phyloP scores from a whole-genome alignment of 2,329 filamentous ascomycete species.

The Phoma herbarum region DNA sequence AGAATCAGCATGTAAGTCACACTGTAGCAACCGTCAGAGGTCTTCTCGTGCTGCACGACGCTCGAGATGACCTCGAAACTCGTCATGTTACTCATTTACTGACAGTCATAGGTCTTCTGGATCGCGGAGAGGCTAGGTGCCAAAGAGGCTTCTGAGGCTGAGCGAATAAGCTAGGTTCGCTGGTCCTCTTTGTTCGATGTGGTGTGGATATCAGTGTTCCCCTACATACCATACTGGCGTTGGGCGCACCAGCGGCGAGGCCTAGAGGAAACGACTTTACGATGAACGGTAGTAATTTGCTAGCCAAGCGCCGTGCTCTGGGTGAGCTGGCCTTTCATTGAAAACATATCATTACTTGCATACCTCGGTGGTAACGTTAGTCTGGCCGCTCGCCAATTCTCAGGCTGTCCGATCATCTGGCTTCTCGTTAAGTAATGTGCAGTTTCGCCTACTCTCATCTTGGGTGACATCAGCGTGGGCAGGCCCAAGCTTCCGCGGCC shows the following conservation, averaged over 20 bases:
- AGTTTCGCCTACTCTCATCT: not conserved
- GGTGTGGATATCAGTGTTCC: conserved; percentile 16
- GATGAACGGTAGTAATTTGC: conserved; percentile 44
- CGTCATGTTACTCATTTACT: conserved; percentile 19
- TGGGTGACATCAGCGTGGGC: conserved; percentile 9
- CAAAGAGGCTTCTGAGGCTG: conserved; percentile 29
- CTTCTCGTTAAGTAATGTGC: not conserved
- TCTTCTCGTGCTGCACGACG: not conserved
- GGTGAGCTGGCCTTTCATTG: conserved; percentile 35
- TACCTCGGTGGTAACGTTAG: not conserved
- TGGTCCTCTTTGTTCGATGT: conserved; percentile 11
- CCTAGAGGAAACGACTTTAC: conserved; percentile 40
- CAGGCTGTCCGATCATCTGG: not conserved
- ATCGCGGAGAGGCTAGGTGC: conserved; percentile 46
- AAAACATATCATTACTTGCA: conserved; percentile 32
- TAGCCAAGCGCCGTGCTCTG: conserved; percentile 31
- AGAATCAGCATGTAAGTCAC: conserved; percentile 91
- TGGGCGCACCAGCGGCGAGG: conserved; percentile 28
- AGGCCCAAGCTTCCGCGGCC: conserved; percentile 27
- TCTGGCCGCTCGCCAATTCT: not conserved
- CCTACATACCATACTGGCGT: conserved; percentile 18
- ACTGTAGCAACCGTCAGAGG: not conserved
- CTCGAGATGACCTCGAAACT: not conserved
- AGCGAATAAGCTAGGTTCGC: conserved; percentile 18
- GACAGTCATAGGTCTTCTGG: conserved; percentile 52